Base-by-base conservation (phyloP, 1,284 basidiomycete species). In the Ustilago vetiveriae region DNA sequence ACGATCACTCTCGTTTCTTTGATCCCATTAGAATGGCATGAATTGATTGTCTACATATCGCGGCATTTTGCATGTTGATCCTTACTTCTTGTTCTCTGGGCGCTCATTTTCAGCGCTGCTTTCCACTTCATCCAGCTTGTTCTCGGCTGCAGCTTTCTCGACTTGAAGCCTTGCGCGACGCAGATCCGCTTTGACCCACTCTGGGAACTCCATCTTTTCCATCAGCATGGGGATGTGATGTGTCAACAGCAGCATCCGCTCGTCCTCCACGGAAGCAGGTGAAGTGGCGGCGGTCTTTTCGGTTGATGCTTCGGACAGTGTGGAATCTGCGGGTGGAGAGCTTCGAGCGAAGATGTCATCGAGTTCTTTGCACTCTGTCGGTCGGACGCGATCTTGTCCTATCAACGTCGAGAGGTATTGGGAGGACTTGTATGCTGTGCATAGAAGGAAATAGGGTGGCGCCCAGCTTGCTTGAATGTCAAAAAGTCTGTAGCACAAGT, bases 391-490 rank as follows among this genome's bases (percentile, higher is more conserved):
- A 19, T 72, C 41, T 19, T 70, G 65, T 11, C 51, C 33, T 39
- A 79, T 64, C 17, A 78, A 48, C 16, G 44, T 44, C 4, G 68
- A 63, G 22, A 75, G 60, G 50, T 75, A 77, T 22, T 62, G 44
- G 4, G 67, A 76, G 4, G 78, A 73, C 51, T 68, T 59, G 56
- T 72, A 78, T 21, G 78, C 78, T 72, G 69, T 56, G 33, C 13
- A 23, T 13, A 21, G 11, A 32, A 5, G 17, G n/a, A 22, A 2
- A 6, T 1, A 19, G 6, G 11, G 30, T 9, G n/a, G n/a, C n/a
- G n/a, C n/a, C n/a, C n/a, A n/a, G n/a, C n/a, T n/a, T 30, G 29
- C 29, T 30, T 30, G 29, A 8, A 10, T n/a, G n/a, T n/a, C n/a
- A n/a, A n/a, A n/a, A n/a, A 35, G 48, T 19, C n/a, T 32, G 35